phyloP scores from a whole-genome alignment of 495 filamentous ascomycete species.

The Ascobolus immersus region DNA sequence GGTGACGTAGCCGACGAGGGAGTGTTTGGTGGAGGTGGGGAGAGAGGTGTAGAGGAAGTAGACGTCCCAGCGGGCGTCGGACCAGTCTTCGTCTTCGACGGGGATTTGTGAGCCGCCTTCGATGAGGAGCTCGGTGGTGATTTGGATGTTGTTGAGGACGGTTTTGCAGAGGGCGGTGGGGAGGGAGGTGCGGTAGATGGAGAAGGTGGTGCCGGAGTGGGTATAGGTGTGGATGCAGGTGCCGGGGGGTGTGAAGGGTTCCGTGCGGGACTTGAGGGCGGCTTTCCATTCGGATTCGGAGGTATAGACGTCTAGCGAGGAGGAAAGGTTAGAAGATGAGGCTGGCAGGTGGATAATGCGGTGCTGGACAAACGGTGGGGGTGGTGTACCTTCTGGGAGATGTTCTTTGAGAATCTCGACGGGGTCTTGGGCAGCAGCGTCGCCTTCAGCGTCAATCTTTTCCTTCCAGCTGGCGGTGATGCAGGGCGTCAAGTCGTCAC shows the following conservation, averaged over 20 bases:
- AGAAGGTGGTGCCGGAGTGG: conserved; percentile 19
- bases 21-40: too few relatives aligned
- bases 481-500: conserved; percentile 55
- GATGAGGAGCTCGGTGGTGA: conserved; percentile 67
- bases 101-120: conserved; percentile 58
- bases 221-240: conserved; percentile 19
- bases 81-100: conserved; percentile 47
- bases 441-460: conserved; percentile 47
- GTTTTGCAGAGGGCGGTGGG: conserved; percentile 29
- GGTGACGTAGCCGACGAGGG: conserved; percentile 27
- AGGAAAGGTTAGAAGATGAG: too few relatives aligned
- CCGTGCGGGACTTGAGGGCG: conserved; percentile 6
- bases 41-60: conserved; percentile 65
- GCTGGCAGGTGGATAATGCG: too few relatives aligned
- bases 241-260: conserved; percentile 35
- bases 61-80: conserved; percentile 58
- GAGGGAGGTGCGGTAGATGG: conserved; percentile 28
- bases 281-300: conserved; percentile 1
- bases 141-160: conserved; percentile 51
- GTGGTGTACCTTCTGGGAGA: conserved; percentile 43
- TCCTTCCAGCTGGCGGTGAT: conserved; percentile 43
- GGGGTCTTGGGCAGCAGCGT: conserved; percentile 43
- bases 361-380: too few relatives aligned
- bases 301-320: not conserved
- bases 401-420: conserved; percentile 36